Base-by-base conservation (phyloP, 1,139 yeast species). In the Candida neerlandica region DNA sequence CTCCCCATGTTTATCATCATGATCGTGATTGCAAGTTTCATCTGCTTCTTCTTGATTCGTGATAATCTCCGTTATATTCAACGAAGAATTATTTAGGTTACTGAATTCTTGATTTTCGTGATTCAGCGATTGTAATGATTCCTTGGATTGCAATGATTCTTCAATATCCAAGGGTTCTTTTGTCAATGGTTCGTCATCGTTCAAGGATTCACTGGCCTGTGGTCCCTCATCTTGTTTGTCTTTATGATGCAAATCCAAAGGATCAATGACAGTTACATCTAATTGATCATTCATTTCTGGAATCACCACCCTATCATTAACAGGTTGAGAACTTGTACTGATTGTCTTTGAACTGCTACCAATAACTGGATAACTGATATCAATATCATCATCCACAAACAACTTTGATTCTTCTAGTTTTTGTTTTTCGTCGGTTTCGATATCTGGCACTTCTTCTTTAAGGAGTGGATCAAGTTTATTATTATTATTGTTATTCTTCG, bases 401-500 rank as follows among this genome's bases (percentile, higher is more conserved):
- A 37, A 26, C 33, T 33, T 41, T 15, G 23, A 11, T 33, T 19
- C 26, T 14, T 43, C 23, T 33, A n/a, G 40, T 11, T 7, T 39
- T 34, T 32, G n/a, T 2, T 48, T 45, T 4, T 32, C 35, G 15
- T 32, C 21, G 16, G 5, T 15, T 23, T 39, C 16, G 10, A 29
- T 12, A 10, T 37, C 35, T 16, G 23, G 16, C 10, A n/a, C 30
- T 14, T 35, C 44, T 10, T 26, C 41, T 23, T 33, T 38, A 4
- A 26, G 15, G 9, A 26, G 5, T n/a, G 33, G n/a, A 3, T 19
- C 43, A 23, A 39, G 21, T 38, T 35, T 41, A 21, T 23, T n/a
- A 5, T 23, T 23, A 23, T 15, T n/a, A 23, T 23, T 37, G 16
- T 43, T 41, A 50, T 58, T 67, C 47, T 62, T 65, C 2, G 84